Evolutionary conservation across 1,139 yeast species (phyloP), one percentile per base, ranked within the genome.

Genomic region (Hemisphaericaspora xylanilytica): DNA sequence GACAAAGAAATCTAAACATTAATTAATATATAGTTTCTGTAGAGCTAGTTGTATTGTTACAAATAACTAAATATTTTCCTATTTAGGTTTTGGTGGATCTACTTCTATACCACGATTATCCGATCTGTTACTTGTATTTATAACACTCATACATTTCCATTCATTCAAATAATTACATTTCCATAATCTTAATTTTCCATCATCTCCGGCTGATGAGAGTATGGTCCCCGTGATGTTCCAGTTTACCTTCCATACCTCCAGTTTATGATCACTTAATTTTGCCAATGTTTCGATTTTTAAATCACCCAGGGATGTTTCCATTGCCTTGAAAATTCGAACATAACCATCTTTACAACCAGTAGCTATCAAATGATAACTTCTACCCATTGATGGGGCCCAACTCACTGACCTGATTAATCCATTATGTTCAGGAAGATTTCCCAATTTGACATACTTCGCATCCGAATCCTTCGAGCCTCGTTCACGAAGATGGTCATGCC

Each of bases 351-450:
- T 89, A 57, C 96, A 88, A 3, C 95, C 98, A 0, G 97, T 90
- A 1, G 98, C 98, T 33, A 92, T 74, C 37, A 89, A 66, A 53
- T 92, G 96, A 58, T 81, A 86, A 44, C 83, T 81, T 48, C 96
- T 71, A 2, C 97, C 98, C 85, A 90, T 87, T 0, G 95, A 81
- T 5, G 97, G 97, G 0, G 97, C 98, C 98, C 98, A 92, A 34
- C 94, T 77, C 7, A 92, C 89, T 28, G 92, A 86, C 49, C 97
- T 70, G 32, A 92, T 88, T 36, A 92, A 72, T 2, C 95, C 96
- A 43, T 79, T 75, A 58, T 90, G 97, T 36, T 88, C 96, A 1
- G 90, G 85, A 32, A 71, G 53, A 46, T 57, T 65, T 44, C 75
- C 66, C 18, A 70, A 47, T 40, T 66, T 68, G 18, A 50, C 47